Base-by-base conservation (phyloP, 2,329 filamentous ascomycete species). In the Ophiostoma sp. region DNA sequence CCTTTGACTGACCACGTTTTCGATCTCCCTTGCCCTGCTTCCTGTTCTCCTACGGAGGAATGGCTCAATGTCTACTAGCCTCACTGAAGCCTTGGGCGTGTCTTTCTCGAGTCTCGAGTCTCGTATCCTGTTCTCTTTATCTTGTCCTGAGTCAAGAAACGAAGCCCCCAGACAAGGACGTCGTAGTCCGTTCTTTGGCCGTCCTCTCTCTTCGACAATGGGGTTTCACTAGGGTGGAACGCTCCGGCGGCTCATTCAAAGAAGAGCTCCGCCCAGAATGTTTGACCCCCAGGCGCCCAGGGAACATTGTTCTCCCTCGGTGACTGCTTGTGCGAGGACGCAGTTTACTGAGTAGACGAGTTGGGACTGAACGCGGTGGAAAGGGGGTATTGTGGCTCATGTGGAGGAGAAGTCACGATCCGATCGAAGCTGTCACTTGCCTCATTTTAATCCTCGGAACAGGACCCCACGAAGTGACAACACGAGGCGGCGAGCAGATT, bases 271-370 rank as follows among this genome's bases (percentile, higher is more conserved):
- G 50, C 50, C n/a, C n/a, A 22, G 8, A 55, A 55, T 57, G 28
- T 33, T 28, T 33, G 8, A 33, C 28, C 17, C 25, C 8, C 50
- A 19, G 33, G 4, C 3, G 15, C 42, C 12, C 15, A 19, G 22
- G 63, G 63, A 50, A 33, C 42, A 69, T 50, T 50, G 12, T 69
- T 68, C 63, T 50, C 45, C 66, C 66, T 69, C 66, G 66, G 66
- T 22, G 48, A 36, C 45, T 39, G 31, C 28, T 55, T 52, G 66
- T 39, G 31, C 66, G 66, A 69, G 48, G 68, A 50, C 19, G 68
- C 68, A 5, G 25, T 39, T 45, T 45, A 45, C 15, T 17, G 12
- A 17, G 15, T 48, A 19, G 42, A 48, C 15, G 42, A n/a, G n/a
- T n/a, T 4, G 42, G 15, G 39, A 45, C 7, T 1, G 39, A 42